Evolutionary conservation across 129 eudicot species (phyloP).

Genomic region (Lactuca saligna): DNA sequence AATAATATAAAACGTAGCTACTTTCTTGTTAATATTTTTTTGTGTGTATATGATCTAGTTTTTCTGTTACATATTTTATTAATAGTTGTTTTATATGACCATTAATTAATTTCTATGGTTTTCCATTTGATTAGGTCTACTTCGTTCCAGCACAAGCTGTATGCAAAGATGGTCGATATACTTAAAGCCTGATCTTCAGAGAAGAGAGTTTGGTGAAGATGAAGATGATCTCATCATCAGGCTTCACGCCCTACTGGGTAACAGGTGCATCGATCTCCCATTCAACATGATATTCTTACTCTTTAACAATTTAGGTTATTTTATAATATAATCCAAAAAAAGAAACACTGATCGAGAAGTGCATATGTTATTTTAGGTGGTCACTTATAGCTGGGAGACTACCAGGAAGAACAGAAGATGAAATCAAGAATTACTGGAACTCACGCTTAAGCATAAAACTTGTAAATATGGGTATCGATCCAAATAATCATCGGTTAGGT

Average conservation of each 20-base stretch:
- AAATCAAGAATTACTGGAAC: constrained; percentile 59
- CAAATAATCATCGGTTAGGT: constrained; percentile 32
- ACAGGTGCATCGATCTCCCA: constrained; percentile 28
- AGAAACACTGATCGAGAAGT: background rate
- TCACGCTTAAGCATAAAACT: constrained; percentile 42
- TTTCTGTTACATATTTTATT: background rate
- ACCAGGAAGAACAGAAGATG: constrained; percentile 49
- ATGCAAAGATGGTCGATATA: constrained; percentile 43
- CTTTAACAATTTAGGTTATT: background rate
- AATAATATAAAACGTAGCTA: no score
- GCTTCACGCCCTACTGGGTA: constrained; percentile 52
- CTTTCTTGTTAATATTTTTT: background rate
- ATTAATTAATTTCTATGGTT: background rate
- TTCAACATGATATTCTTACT: background rate
- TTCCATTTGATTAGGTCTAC: constrained; percentile 26
- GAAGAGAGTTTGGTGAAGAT: constrained; percentile 42
- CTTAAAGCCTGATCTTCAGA: constrained; percentile 37
- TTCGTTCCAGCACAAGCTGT: constrained; percentile 37
- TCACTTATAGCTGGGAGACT: constrained; percentile 64
- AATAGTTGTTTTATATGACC: background rate
- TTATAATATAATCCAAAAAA: background rate
- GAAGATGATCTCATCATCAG: constrained; percentile 50
- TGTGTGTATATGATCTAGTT: background rate
- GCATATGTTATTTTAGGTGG: constrained; percentile 38
- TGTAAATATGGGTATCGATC: constrained; percentile 39